These are phyloP conservation scores for Tephrocybe sp. DNA, from an alignment of 768 basidiomycete genomes.

Conservation along the genomic window DNA sequence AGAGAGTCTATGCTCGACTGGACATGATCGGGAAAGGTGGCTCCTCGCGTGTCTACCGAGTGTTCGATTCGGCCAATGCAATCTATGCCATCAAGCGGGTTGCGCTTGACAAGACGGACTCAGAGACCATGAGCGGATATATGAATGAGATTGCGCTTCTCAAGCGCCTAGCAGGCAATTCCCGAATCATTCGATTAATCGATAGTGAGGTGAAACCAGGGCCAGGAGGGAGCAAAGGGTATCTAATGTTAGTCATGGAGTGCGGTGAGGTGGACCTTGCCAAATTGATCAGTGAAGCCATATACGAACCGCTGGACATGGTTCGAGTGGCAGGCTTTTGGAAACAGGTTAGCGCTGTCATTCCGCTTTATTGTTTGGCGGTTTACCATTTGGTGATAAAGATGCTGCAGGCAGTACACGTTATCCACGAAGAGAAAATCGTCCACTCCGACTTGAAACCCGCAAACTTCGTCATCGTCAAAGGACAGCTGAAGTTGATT, in stretches of 20 bases:
- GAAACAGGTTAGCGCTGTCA: conserved; percentile 72
- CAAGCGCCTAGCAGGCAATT: conserved; percentile 92
- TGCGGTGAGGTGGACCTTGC: conserved; percentile 94
- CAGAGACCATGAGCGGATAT: conserved; percentile 88
- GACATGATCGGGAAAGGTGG: conserved; percentile 94
- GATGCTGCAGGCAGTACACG: conserved; percentile 99
- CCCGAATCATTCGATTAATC: conserved; percentile 85
- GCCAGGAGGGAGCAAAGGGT: conserved; percentile 69
- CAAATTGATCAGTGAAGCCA: conserved; percentile 78
- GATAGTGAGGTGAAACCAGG: conserved; percentile 86
- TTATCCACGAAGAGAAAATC: conserved; percentile 97
- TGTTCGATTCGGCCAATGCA: conserved; percentile 72
- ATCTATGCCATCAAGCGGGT: conserved; percentile 94
- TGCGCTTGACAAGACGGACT: conserved; percentile 83
- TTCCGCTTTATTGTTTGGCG: neutral
- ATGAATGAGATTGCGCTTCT: conserved; percentile 95
- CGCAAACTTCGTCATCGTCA: conserved; percentile 96
- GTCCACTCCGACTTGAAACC: conserved; percentile 99
- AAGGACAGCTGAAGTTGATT: conserved; percentile 93
- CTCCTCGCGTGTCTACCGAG: conserved; percentile 93
- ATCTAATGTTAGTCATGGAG: conserved; percentile 91
- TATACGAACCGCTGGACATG: conserved; percentile 84
- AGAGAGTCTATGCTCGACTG: conserved; percentile 78
- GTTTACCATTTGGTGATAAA: conserved; percentile 27
- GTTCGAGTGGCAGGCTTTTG: conserved; percentile 95